Evolutionary conservation across 2,329 filamentous ascomycete species (phyloP).

Genomic region (Ophioceras dolichostomum): DNA sequence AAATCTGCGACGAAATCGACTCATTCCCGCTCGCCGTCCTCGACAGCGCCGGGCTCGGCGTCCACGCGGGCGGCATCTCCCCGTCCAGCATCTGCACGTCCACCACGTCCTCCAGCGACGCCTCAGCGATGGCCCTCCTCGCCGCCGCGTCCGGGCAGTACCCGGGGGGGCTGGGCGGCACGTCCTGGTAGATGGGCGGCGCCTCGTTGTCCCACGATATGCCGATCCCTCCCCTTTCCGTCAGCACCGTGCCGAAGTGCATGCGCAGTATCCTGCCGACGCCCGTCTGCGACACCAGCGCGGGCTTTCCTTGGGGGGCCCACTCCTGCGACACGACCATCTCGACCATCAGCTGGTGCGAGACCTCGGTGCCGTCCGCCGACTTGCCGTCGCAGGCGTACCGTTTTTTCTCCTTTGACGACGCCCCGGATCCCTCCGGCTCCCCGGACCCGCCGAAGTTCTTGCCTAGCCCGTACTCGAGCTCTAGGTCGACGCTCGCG

Average conservation of each 20-base stretch:
- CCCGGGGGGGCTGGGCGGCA: slow-evolving; percentile 71
- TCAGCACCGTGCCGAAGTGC: slow-evolving; percentile 75
- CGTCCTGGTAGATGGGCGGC: slow-evolving; percentile 87
- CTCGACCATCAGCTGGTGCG: slow-evolving; percentile 80
- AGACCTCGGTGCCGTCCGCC: slow-evolving; percentile 62
- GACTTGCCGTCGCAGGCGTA: slow-evolving; percentile 70
- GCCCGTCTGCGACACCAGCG: slow-evolving; percentile 70
- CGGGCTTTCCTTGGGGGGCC: slow-evolving; percentile 54
- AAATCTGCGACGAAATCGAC: too few species aligned
- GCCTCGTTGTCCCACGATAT: slow-evolving; percentile 97
- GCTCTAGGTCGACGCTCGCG: slow-evolving; percentile 63
- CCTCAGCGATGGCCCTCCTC: slow-evolving; percentile 6
- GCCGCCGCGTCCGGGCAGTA: slow-evolving; percentile 32
- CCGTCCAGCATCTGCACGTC: neutral
- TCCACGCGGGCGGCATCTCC: neutral
- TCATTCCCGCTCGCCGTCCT: neutral
- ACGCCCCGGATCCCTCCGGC: neutral
- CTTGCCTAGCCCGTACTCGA: slow-evolving; percentile 57
- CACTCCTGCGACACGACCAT: slow-evolving; percentile 92
- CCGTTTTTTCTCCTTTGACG: slow-evolving; percentile 33
- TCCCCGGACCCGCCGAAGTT: slow-evolving; percentile 6
- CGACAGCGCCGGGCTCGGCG: neutral
- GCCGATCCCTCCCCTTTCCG: slow-evolving; percentile 72
- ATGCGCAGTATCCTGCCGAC: slow-evolving; percentile 84
- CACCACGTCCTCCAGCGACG: slow-evolving; percentile 20